These are phyloP conservation scores for Kwoniella sp. DNA, from an alignment of 768 basidiomycete genomes.

Conservation along the genomic window DNA sequence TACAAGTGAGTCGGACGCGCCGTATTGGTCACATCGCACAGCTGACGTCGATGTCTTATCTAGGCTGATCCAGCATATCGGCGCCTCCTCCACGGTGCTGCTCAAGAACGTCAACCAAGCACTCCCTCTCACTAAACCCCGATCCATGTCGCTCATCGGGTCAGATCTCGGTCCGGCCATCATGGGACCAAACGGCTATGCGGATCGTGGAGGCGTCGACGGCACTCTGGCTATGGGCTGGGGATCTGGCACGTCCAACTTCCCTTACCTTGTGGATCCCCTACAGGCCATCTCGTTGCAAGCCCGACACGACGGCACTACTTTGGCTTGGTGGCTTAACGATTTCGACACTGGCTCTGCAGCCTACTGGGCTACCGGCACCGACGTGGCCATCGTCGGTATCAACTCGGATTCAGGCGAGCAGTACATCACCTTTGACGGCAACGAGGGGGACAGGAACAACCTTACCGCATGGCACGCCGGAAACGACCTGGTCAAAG, in stretches of 20 bases:
- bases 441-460: constrained; percentile 67
- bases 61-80: constrained; percentile 64
- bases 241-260: constrained; percentile 73
- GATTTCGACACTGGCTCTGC: constrained; percentile 63
- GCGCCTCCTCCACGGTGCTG: constrained; percentile 67
- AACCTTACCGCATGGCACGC: constrained; percentile 72
- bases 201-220: constrained; percentile 58
- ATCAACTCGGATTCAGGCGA: constrained; percentile 81
- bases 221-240: constrained; percentile 80
- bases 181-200: constrained; percentile 67
- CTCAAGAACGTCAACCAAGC: constrained; percentile 64
- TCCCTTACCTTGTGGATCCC: constrained; percentile 73
- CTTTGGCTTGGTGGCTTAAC: constrained; percentile 64
- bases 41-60: neutral
- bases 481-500: constrained; percentile 64
- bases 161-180: constrained; percentile 60
- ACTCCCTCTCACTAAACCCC: constrained; percentile 57
- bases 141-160: constrained; percentile 60
- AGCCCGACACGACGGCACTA: constrained; percentile 64
- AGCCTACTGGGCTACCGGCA: constrained; percentile 50
- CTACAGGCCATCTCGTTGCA: constrained; percentile 73
- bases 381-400: constrained; percentile 66
- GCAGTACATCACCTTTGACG: constrained; percentile 72
- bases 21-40: neutral
- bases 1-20: constrained; percentile 45